phyloP scores from a whole-genome alignment of 2,329 filamentous ascomycete genomes.

The Penicillium corylophilum region DNA sequence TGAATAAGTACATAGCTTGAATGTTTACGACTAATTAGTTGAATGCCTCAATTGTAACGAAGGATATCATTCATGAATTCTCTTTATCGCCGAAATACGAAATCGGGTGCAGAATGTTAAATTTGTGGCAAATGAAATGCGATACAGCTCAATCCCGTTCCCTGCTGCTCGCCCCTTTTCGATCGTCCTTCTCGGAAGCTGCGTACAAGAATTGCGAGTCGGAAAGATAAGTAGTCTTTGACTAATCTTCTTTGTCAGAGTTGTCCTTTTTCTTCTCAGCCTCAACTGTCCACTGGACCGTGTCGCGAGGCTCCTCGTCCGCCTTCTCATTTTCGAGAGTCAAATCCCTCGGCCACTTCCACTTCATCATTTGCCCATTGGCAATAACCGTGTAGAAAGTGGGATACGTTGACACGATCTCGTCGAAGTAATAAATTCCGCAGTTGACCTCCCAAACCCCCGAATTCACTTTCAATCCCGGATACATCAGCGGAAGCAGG shows the following conservation, averaged over 20 bases:
- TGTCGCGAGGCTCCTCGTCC: neutral
- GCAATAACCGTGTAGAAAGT: constrained; percentile 65
- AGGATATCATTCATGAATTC: neutral
- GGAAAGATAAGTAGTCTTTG: no score
- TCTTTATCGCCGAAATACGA: neutral
- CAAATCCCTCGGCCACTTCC: constrained; percentile 54
- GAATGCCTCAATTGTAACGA: neutral
- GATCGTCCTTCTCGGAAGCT: no score
- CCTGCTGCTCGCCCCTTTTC: no score
- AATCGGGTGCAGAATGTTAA: neutral
- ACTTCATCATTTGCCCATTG: constrained; percentile 68
- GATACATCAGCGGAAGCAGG: constrained; percentile 56
- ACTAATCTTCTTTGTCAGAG: neutral
- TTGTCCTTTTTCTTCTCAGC: neutral
- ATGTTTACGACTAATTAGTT: neutral
- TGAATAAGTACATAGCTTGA: neutral
- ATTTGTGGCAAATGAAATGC: no score
- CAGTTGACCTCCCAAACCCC: constrained; percentile 58
- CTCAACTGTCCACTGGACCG: neutral
- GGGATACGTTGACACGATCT: constrained; percentile 55
- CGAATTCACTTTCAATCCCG: constrained; percentile 64
- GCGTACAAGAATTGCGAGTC: no score
- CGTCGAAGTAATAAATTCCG: constrained; percentile 65
- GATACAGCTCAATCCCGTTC: no score
- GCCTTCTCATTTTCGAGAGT: neutral